Conservation (phyloP, 192 early-diverging fungal genomes). For the Podila epicladia region DNA sequence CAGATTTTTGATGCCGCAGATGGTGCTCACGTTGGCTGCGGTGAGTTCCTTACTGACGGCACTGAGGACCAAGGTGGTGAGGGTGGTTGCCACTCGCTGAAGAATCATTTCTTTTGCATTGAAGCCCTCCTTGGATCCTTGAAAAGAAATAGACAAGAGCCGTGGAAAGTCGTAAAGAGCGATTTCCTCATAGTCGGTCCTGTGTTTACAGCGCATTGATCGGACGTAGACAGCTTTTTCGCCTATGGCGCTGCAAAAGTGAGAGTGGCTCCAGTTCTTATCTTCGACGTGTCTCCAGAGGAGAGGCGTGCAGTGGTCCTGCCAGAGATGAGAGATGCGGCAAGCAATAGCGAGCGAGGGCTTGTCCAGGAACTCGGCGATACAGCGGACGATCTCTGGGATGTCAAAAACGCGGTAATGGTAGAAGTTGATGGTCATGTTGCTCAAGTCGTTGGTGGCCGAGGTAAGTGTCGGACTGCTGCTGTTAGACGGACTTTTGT, state of each 20-base stretch:
- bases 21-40: constrained; percentile 1
- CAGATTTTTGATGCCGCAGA: constrained; percentile 13
- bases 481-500: not conserved
- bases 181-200: constrained; percentile 40
- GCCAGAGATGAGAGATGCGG: constrained; percentile 33
- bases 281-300: constrained; percentile 43
- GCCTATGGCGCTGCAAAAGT: constrained; percentile 18
- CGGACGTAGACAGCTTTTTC: constrained; percentile 22
- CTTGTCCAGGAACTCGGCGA: constrained; percentile 43
- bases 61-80: constrained; percentile 23
- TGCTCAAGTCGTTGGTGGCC: not conserved
- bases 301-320: constrained; percentile 23
- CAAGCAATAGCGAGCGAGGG: constrained; percentile 36
- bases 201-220: constrained; percentile 29
- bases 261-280: constrained; percentile 26
- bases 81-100: not conserved
- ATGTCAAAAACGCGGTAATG: constrained; percentile 37
- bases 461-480: not conserved
- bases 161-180: constrained; percentile 29
- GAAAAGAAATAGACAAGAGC: constrained; percentile 19
- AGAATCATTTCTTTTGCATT: constrained; percentile 19
- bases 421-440: constrained; percentile 2
- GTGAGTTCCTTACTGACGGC: constrained; percentile 3
- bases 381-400: constrained; percentile 39
- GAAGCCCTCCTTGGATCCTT: constrained; percentile 21